Evolutionary conservation across 768 basidiomycete genomes (phyloP).

Genomic region (Pisolithus tinctorius): DNA sequence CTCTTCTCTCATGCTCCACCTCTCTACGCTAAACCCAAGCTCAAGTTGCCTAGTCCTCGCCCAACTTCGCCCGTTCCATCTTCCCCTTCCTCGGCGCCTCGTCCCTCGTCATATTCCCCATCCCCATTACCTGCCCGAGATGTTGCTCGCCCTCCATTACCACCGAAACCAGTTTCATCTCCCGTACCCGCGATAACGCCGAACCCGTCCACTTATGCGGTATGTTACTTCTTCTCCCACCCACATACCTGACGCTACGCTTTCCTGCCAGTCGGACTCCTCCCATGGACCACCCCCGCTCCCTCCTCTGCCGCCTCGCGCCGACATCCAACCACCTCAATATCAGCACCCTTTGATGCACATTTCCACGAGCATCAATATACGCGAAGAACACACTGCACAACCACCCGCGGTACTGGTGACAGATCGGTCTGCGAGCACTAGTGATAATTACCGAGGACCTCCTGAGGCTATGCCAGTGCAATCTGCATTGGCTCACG

Average conservation of each 20-base stretch:
- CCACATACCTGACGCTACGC: neutral
- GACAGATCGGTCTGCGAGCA: conserved; percentile 15
- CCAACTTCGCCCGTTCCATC: no score
- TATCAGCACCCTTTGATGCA: conserved; percentile 17
- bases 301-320: conserved; percentile 18
- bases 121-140: conserved; percentile 12
- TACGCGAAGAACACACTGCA: conserved; percentile 13
- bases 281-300: conserved; percentile 33
- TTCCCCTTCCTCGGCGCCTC: conserved; percentile 14
- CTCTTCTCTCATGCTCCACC: conserved; percentile 85
- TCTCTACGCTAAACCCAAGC: conserved; percentile 76
- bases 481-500: conserved; percentile 21
- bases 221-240: conserved; percentile 10
- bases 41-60: conserved; percentile 25
- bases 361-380: conserved; percentile 10
- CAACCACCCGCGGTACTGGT: conserved; percentile 15
- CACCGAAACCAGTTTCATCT: conserved; percentile 30
- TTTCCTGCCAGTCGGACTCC: conserved; percentile 16
- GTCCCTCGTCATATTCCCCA: conserved; percentile 6
- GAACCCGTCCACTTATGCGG: conserved; percentile 5
- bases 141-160: conserved; percentile 32
- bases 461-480: conserved; percentile 21
- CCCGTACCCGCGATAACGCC: conserved; percentile 3
- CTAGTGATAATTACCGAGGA: conserved; percentile 23
- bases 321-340: conserved; percentile 20